Base-by-base conservation (phyloP, 345 rosid species). In the Eucalyptus globulus region DNA sequence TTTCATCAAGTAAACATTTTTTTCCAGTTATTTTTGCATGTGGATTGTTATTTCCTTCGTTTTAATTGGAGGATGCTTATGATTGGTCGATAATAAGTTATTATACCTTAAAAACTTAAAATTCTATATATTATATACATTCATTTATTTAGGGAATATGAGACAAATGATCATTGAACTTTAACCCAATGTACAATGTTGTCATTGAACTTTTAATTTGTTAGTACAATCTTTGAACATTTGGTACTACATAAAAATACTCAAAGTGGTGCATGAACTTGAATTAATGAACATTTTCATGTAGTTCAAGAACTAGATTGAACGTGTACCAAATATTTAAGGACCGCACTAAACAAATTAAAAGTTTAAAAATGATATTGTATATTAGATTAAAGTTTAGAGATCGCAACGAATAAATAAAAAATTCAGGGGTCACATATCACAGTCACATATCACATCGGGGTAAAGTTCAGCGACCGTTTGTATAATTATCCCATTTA, bases 341-440 rank as follows among this genome's bases (percentile, higher is more conserved):
- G 13, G 62, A 56, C 6, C 3, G 1, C 1, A 24, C 13, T 56
- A 22, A 56, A 56, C 0, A 56, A 56, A 56, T 22, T 56, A 1
- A 9, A 56, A 56, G 1, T 56, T 56, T 4, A 24, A 10, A 24
- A 24, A 56, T 2, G 6, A 56, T 5, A 56, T 56, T 24, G 2
- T 22, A 56, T 56, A 10, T 2, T 56, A 0, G 1, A 10, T 3
- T 56, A 56, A 56, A 56, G 29, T 56, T 56, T 10, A 56, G 1
- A 24, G 1, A 9, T 0, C 1, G 1, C 12, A 56, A 4, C 2
- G 1, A 24, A 24, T 0, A 56, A 56, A 22, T 24, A 22, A 24
- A 56, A 24, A 24, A 5, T 56, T 56, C 3, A 56, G 1, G 6
- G 6, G 9, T 56, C 29, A 56, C 12, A 56, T 56, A 49, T 49